These are phyloP conservation scores for Endothia cerciana DNA, from an alignment of 2,329 filamentous ascomycete genomes.

Conservation along the genomic window DNA sequence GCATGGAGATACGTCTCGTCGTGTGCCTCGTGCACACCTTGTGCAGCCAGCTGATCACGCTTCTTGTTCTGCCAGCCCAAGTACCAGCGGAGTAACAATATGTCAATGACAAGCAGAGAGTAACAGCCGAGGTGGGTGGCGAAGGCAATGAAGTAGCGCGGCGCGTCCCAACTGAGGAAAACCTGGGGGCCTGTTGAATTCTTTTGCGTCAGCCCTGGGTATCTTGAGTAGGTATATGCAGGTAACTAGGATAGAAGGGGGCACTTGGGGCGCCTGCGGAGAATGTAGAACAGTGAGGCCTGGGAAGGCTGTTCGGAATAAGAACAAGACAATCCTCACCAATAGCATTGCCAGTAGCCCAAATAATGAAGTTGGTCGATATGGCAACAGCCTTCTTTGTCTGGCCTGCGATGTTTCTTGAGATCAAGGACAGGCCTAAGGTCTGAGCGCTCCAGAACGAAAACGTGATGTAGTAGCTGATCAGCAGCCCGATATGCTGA, in stretches of 20 bases:
- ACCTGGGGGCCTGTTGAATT: constrained; percentile 60
- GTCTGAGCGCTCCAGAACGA: constrained; percentile 79
- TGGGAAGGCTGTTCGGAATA: constrained; percentile 7
- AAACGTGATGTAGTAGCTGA: constrained; percentile 76
- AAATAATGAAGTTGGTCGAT: constrained; percentile 71
- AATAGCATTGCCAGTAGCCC: constrained; percentile 70
- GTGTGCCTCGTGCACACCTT: constrained; percentile 45
- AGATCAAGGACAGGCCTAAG: constrained; percentile 67
- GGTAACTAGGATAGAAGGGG: no score
- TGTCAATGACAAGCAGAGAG: constrained; percentile 58
- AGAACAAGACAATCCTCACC: constrained; percentile 42
- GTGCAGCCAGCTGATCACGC: constrained; percentile 52
- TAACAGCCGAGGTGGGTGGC: constrained; percentile 73
- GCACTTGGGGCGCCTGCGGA: no score
- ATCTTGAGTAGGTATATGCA: not conserved
- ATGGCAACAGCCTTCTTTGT: constrained; percentile 74
- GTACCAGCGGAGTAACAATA: constrained; percentile 62
- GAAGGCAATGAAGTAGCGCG: constrained; percentile 72
- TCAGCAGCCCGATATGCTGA: constrained; percentile 68
- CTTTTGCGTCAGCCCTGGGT: not conserved
- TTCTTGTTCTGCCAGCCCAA: constrained; percentile 61
- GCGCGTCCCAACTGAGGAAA: constrained; percentile 62
- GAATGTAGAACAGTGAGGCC: no score
- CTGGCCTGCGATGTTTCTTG: constrained; percentile 71
- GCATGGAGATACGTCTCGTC: constrained; percentile 52